Evolutionary conservation across 1,284 basidiomycete genomes (phyloP).

Genomic region (Mycosarcoma mackinlayi): DNA sequence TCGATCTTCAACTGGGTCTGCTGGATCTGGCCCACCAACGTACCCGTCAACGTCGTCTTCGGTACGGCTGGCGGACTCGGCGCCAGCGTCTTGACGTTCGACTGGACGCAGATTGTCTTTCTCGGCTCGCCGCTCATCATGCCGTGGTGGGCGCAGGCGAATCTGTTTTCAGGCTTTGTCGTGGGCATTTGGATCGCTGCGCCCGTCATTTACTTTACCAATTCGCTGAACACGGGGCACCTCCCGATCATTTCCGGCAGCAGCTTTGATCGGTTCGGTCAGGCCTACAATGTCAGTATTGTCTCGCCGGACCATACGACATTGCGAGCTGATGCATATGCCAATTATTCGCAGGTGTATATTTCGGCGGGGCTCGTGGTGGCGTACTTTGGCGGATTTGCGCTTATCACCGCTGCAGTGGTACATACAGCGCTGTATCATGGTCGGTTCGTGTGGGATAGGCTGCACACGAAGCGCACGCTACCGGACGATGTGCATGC

Average conservation of each 20-base stretch:
- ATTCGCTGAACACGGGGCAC: slow-evolving; percentile 49
- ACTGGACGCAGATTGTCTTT: slow-evolving; percentile 56
- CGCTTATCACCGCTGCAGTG: slow-evolving; percentile 77
- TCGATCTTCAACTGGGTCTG: slow-evolving; percentile 61
- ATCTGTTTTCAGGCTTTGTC: slow-evolving; percentile 54
- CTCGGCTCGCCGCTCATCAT: slow-evolving; percentile 51
- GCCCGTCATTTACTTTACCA: slow-evolving; percentile 58
- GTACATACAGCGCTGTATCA: slow-evolving; percentile 72
- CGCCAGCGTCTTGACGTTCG: slow-evolving; percentile 54
- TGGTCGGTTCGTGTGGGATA: slow-evolving; percentile 75
- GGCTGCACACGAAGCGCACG: slow-evolving; percentile 76
- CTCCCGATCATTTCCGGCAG: slow-evolving; percentile 56
- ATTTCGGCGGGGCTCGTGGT: slow-evolving; percentile 69
- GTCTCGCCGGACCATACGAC: slow-evolving; percentile 35
- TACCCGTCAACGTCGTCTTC: slow-evolving; percentile 59
- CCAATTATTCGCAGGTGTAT: slow-evolving; percentile 55
- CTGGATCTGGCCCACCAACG: slow-evolving; percentile 59
- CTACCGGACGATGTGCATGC: slow-evolving; percentile 85
- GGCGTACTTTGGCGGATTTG: slow-evolving; percentile 80
- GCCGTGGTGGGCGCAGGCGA: slow-evolving; percentile 59
- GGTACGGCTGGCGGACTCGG: slow-evolving; percentile 52
- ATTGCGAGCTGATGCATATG: slow-evolving; percentile 44
- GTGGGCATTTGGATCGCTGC: slow-evolving; percentile 53
- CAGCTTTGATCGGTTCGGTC: slow-evolving; percentile 54
- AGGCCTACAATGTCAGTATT: slow-evolving; percentile 47